These are phyloP conservation scores for Calonectria pseudoreteaudii DNA, from an alignment of 2,329 filamentous ascomycete genomes.

Conservation along the genomic window DNA sequence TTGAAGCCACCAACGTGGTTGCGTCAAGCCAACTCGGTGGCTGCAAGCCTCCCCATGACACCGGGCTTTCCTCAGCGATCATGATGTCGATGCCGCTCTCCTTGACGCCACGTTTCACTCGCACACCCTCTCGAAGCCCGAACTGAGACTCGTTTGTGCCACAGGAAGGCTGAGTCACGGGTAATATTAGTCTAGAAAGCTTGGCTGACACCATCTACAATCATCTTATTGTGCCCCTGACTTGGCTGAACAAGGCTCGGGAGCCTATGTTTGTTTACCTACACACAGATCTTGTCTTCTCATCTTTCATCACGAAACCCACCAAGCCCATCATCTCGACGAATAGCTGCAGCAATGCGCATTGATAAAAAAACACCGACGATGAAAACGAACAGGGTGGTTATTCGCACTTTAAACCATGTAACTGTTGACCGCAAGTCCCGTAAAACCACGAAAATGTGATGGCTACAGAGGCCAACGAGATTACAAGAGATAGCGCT, in stretches of 20 bases:
- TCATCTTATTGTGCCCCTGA: background rate
- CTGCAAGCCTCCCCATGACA: background rate
- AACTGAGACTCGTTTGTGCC: background rate
- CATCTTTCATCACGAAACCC: background rate
- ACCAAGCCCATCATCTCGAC: background rate
- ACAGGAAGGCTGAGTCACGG: background rate
- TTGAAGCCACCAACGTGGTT: background rate
- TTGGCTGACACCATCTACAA: too few species aligned
- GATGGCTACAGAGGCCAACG: too few species aligned
- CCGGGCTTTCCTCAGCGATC: background rate
- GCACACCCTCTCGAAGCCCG: background rate
- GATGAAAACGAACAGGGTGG: background rate
- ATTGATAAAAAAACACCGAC: background rate
- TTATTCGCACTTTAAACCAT: background rate
- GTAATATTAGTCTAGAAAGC: background rate
- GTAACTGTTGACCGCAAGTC: too few species aligned
- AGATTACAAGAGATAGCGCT: too few species aligned
- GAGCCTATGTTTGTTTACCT: too few species aligned
- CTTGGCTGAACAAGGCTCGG: background rate
- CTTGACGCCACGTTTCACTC: conserved; percentile 4
- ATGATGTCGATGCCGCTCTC: background rate
- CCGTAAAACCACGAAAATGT: background rate
- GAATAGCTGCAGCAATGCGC: background rate
- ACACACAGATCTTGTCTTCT: too few species aligned
- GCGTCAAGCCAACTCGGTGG: background rate